Evolutionary conservation across 257 asterid genomes (phyloP).

Genomic region (Nicotiana otophora): DNA sequence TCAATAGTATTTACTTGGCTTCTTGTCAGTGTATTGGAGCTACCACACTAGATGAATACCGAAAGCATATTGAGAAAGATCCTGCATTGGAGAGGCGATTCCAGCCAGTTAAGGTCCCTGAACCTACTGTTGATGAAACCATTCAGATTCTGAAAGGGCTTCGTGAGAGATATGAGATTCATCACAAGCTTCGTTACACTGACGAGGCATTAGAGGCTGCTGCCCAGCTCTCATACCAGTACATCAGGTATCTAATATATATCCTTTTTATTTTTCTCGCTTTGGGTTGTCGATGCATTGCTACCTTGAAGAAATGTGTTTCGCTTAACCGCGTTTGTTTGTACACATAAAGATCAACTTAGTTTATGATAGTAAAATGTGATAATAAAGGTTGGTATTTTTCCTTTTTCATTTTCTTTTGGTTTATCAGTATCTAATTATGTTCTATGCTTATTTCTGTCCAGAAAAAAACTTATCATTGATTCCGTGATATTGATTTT

Average conservation of each 20-base stretch:
- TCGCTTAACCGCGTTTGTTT: background rate
- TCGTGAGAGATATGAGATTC: conserved; percentile 86
- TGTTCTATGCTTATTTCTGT: background rate
- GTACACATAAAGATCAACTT: background rate
- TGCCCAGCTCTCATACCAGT: conserved; percentile 81
- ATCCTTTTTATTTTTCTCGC: background rate
- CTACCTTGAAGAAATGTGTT: background rate
- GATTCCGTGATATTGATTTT: background rate
- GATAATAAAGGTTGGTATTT: background rate
- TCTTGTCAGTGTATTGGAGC: conserved; percentile 85
- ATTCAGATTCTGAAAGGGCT: conserved; percentile 89
- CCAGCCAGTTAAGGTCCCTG: conserved; percentile 97
- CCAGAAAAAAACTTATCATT: background rate
- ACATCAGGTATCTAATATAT: conserved; percentile 56
- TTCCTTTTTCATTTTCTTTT: background rate
- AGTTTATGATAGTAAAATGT: background rate
- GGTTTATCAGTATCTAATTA: background rate
- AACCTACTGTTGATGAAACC: conserved; percentile 91
- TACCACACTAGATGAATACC: conserved; percentile 85
- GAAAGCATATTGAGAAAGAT: conserved; percentile 92
- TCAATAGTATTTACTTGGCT: background rate
- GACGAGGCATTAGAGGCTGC: conserved; percentile 88
- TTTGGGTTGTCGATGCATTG: background rate
- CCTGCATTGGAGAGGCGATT: conserved; percentile 93
- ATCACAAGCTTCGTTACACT: conserved; percentile 95